Percentiles rank a stretch among this genome's conserved stretches.
Conservation (phyloP, 2,329 filamentous ascomycete genomes). For the Fusarium virguliforme region DNA sequence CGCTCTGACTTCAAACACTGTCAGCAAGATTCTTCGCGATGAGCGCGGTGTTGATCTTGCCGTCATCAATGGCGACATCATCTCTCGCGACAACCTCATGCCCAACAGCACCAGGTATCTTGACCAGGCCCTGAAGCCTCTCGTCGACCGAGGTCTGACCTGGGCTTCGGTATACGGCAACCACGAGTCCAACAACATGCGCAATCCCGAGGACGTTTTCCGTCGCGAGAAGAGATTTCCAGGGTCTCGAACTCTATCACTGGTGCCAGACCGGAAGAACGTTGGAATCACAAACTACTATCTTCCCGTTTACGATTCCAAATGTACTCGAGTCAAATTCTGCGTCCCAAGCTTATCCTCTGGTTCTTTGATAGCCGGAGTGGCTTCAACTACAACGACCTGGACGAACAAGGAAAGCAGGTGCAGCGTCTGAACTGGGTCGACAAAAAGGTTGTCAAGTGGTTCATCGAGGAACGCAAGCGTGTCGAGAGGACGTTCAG, state of each 20-base stretch:
- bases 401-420: constrained; percentile 59
- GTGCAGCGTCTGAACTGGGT: constrained; percentile 59
- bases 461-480: constrained; percentile 57
- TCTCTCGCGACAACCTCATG: constrained; percentile 72
- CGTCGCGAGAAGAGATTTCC: constrained; percentile 57
- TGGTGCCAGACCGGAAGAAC: constrained; percentile 57
- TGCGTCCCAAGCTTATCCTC: constrained; percentile 65
- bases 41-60: constrained; percentile 63
- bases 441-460: constrained; percentile 59
- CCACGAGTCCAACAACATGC: constrained; percentile 74
- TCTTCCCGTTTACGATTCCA: constrained; percentile 59
- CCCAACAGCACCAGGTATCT: constrained; percentile 70
- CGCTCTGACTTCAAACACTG: constrained; percentile 25
- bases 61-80: constrained; percentile 80
- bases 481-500: constrained; percentile 43
- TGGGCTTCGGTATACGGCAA: constrained; percentile 82
- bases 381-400: constrained; percentile 56
- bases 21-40: constrained; percentile 19
- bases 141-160: constrained; percentile 67
- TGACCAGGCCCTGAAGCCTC: constrained; percentile 70
- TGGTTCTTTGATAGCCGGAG: constrained; percentile 83
- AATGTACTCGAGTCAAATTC: constrained; percentile 48
- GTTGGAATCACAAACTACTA: constrained; percentile 64
- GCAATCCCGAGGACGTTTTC: constrained; percentile 64
- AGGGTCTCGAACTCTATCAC: constrained; percentile 57